Base-by-base conservation (phyloP, 441 rosid species). In the Erodium texanum region DNA sequence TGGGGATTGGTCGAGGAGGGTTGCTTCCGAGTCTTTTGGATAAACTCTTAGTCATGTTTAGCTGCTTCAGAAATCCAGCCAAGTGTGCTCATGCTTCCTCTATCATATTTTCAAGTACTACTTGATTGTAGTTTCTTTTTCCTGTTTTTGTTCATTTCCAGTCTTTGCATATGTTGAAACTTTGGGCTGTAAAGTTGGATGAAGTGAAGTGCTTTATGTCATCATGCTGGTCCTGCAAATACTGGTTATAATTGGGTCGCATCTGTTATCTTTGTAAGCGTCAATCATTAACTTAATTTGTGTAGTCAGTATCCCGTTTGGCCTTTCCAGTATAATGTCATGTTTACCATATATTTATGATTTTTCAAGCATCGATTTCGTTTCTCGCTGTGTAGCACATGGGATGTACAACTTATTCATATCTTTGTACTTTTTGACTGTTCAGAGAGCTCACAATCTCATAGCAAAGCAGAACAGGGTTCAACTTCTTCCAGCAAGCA, bases 81-180 rank as follows among this genome's bases (percentile, higher is more conserved):
- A 83, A 84, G 70, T 82, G 83, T 24, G 82, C 84, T 59, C 89
- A 34, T 34, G 38, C 80, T 74, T 83, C 91, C 36, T 80, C 89
- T 29, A 34, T 36, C 68, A 70, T 16, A 24, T 66, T 80, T 34
- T 19, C 82, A 52, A 86, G 87, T 84, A 38, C 0, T 79, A 75
- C 24, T 41, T 8, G 0, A 11, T 29, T 23, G 5, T 59, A 19
- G 19, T 59, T 59, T 52, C 59, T 18, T n/a, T 52, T 52, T n/a
- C 14, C 11, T 10, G 23, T 20, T 58, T 22, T 11, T 58, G 63
- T 22, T 58, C 29, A 58, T 58, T 58, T 58, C 1, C 10, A 58
- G n/a, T 23, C 63, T 20, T 58, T 58, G 63, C 63, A 22, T 58
- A 22, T 52, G 20, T 18, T n/a, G 7, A 1, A 18, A 52, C 20